These are phyloP conservation scores for Candida pseudoviswanathii DNA, from an alignment of 1,139 yeast species.

Conservation along the genomic window DNA sequence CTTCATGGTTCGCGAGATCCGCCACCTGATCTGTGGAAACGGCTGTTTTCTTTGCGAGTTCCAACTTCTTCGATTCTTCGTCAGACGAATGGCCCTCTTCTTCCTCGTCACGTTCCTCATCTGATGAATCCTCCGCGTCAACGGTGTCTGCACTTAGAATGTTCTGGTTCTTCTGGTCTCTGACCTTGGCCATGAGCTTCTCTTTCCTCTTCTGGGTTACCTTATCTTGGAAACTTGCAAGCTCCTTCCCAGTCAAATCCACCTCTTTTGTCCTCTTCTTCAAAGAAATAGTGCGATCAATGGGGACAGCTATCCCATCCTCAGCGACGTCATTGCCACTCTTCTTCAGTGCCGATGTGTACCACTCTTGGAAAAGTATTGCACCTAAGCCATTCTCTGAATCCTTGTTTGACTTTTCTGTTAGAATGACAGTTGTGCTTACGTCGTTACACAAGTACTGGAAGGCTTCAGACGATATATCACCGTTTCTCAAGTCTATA, in stretches of 20 bases:
- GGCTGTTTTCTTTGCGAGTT: slow-evolving; percentile 11
- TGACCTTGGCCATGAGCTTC: slow-evolving; percentile 52
- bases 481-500: slow-evolving; percentile 65
- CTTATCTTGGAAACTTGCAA: slow-evolving; percentile 47
- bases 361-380: slow-evolving; percentile 61
- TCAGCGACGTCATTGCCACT: slow-evolving; percentile 44
- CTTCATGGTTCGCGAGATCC: slow-evolving; percentile 44
- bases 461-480: slow-evolving; percentile 59
- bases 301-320: slow-evolving; percentile 61
- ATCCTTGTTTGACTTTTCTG: slow-evolving; percentile 53
- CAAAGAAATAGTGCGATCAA: slow-evolving; percentile 40
- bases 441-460: slow-evolving; percentile 62
- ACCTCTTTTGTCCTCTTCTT: slow-evolving; percentile 48
- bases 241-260: slow-evolving; percentile 50
- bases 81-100: slow-evolving; percentile 18
- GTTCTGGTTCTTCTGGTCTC: slow-evolving; percentile 57
- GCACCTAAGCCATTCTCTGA: slow-evolving; percentile 24
- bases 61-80: slow-evolving; percentile 8
- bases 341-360: slow-evolving; percentile 32
- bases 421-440: slow-evolving; percentile 68
- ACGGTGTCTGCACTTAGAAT: slow-evolving; percentile 48
- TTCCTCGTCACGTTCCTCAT: slow-evolving; percentile 37
- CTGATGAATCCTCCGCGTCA: slow-evolving; percentile 40
- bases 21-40: slow-evolving; percentile 19
- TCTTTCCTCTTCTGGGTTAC: slow-evolving; percentile 48